A percentile compares a stretch with the other conserved stretches of the same genome.
Conservation (phyloP, 106 monocot genomes). For the Platanthera guangdongensis region DNA sequence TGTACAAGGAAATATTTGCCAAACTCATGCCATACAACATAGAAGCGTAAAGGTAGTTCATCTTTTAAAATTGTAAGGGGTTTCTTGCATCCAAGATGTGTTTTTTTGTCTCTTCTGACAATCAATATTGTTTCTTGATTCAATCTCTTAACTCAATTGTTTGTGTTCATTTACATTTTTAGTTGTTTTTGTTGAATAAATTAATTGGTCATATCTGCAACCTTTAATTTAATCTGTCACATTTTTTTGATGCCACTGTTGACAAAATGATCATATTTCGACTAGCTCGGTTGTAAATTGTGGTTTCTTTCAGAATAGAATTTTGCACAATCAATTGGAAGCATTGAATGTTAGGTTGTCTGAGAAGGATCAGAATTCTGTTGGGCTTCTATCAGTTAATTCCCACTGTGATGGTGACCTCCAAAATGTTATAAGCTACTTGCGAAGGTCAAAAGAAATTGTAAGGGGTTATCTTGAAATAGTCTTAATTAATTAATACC, state of each 20-base stretch:
- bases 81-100: no score
- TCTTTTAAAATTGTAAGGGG: no score
- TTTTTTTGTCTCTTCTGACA: no score
- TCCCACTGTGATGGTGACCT: slow-evolving; percentile 52
- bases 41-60: no score
- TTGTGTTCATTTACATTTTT: neutral
- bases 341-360: slow-evolving; percentile 64
- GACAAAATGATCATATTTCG: neutral
- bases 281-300: neutral
- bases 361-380: slow-evolving; percentile 46
- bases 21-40: no score
- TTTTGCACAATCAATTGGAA: slow-evolving; percentile 68
- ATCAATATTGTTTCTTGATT: no score
- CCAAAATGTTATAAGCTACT: slow-evolving; percentile 67
- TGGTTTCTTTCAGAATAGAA: slow-evolving; percentile 49
- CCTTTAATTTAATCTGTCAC: neutral
- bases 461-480: slow-evolving; percentile 34
- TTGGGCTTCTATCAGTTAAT: slow-evolving; percentile 32
- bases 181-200: neutral
- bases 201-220: neutral
- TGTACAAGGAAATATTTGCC: no score
- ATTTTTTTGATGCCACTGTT: neutral
- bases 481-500: slow-evolving; percentile 7
- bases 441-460: slow-evolving; percentile 88
- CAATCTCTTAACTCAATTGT: no score